Conservation (phyloP, 2,329 filamentous ascomycete genomes). For the Cladophialophora psammophila region DNA sequence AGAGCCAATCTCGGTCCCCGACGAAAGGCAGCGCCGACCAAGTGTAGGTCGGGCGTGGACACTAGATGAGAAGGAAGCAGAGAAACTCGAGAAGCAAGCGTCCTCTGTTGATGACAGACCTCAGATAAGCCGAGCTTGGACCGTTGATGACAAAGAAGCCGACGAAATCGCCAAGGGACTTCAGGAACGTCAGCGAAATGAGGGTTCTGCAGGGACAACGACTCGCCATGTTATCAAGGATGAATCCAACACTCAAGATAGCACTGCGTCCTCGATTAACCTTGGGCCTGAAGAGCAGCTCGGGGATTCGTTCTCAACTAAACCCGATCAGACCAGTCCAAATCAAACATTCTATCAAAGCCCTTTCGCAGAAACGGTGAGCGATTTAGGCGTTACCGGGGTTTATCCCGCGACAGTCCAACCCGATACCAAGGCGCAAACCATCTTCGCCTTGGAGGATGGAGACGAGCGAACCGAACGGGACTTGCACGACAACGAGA, state of each 20-base stretch:
- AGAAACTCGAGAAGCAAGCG: conserved; percentile 31
- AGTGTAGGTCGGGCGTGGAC: conserved; percentile 32
- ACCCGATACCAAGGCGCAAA: not conserved
- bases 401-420: not conserved
- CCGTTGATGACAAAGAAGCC: conserved; percentile 33
- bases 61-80: conserved; percentile 32
- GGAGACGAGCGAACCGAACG: not conserved
- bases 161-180: conserved; percentile 25
- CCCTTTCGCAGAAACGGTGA: conserved; percentile 59
- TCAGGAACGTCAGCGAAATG: not conserved
- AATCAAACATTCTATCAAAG: conserved; percentile 57
- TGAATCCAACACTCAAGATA: not conserved
- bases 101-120: conserved; percentile 31
- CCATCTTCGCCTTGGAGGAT: not conserved
- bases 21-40: conserved; percentile 21
- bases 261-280: not conserved
- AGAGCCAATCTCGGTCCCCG: not conserved
- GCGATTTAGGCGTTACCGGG: conserved; percentile 49
- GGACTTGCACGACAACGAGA: not conserved
- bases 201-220: not conserved
- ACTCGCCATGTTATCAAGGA: conserved; percentile 1
- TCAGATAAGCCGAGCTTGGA: conserved; percentile 31
- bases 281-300: conserved; percentile 8
- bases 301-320: not conserved
- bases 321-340: not conserved